Conservation (phyloP, 2,329 filamentous ascomycete genomes). For the Phyllosticta citribraziliensis region DNA sequence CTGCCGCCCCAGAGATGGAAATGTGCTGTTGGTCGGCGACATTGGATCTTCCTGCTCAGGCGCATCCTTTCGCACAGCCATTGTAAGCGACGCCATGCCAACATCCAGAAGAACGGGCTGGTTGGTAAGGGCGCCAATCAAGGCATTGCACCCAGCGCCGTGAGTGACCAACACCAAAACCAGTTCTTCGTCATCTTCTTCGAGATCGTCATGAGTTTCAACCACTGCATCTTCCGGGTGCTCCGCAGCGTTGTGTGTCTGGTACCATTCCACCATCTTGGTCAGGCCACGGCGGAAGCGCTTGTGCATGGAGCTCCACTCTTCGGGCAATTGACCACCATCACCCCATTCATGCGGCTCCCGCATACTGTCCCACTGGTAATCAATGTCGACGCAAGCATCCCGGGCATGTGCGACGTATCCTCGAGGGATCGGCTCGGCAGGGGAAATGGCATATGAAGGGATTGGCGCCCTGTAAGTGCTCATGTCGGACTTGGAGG, state of each 20-base stretch:
- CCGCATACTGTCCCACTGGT: conserved; percentile 90
- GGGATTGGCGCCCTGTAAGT: conserved; percentile 67
- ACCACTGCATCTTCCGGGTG: conserved; percentile 23
- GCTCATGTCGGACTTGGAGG: conserved; percentile 17
- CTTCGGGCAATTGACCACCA: conserved; percentile 80
- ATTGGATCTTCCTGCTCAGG: conserved; percentile 18
- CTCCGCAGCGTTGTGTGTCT: conserved; percentile 36
- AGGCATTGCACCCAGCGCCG: conserved; percentile 88
- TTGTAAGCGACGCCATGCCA: conserved; percentile 79
- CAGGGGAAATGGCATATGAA: conserved; percentile 70
- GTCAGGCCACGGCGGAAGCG: conserved; percentile 74
- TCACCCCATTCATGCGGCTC: conserved; percentile 71
- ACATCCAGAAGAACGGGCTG: conserved; percentile 88
- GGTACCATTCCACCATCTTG: conserved; percentile 76
- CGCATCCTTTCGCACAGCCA: conserved; percentile 47
- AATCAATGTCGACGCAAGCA: conserved; percentile 77
- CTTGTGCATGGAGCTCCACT: conserved; percentile 93
- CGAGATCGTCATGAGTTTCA: conserved; percentile 14
- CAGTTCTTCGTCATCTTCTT: conserved; percentile 51
- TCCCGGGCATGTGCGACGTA: conserved; percentile 88
- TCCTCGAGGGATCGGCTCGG: conserved; percentile 73
- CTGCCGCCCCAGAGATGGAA: conserved; percentile 16
- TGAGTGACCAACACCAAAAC: conserved; percentile 86
- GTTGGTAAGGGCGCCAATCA: conserved; percentile 85
- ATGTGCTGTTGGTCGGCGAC: conserved; percentile 18